Conservation (phyloP, 768 basidiomycete species). For the Lactifluus hygrophoroides region DNA sequence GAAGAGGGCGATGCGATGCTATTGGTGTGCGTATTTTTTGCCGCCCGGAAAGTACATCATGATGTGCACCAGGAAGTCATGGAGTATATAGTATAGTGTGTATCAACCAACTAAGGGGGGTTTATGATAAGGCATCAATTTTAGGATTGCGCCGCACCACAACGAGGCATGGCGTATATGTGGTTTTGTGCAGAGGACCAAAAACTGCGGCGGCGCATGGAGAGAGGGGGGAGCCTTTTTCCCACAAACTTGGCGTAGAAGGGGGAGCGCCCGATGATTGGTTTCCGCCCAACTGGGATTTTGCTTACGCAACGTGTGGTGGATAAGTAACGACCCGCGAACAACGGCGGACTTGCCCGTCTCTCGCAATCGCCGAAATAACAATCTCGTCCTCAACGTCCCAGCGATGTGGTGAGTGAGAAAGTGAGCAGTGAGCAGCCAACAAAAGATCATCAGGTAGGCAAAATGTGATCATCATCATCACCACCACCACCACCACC, state of each 20-base stretch:
- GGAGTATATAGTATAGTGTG: neutral
- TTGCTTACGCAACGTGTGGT: neutral
- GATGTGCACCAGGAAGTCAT: neutral
- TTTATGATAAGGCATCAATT: neutral
- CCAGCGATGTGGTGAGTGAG: too few relatives aligned
- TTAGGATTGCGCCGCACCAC: slow-evolving; percentile 11
- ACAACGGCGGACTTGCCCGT: neutral
- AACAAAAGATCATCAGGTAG: too few relatives aligned
- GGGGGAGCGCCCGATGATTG: neutral
- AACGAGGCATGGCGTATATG: neutral
- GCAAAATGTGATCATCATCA: too few relatives aligned
- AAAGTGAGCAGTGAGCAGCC: too few relatives aligned
- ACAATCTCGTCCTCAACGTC: neutral
- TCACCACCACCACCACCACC: too few relatives aligned
- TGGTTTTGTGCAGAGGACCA: neutral
- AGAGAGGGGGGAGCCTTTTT: too few relatives aligned
- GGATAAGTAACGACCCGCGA: slow-evolving; percentile 10
- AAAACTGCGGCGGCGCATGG: slow-evolving; percentile 1
- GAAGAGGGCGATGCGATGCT: neutral
- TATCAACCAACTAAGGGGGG: neutral
- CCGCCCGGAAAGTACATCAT: neutral
- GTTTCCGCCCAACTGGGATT: neutral
- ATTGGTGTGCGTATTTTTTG: neutral
- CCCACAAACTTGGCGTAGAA: neutral
- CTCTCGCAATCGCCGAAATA: neutral